Evolutionary conservation across 1,284 basidiomycete species (phyloP), one percentile per base, ranked within the genome.

Genomic region (Ceratobasidium sp.): DNA sequence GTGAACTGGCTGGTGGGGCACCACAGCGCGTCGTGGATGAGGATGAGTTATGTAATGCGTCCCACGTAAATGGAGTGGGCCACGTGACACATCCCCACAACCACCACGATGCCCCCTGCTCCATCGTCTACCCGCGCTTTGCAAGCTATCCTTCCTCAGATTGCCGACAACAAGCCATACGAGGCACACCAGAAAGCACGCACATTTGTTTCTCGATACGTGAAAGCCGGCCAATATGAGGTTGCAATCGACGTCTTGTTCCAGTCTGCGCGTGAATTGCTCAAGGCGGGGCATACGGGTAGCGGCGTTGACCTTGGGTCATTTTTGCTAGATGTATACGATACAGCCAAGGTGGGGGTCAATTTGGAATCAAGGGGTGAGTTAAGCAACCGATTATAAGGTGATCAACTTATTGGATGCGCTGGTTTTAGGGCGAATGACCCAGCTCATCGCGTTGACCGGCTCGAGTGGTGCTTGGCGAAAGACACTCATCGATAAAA

Each of bases 141-240:
- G 22, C 88, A 88, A 77, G 91, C 91, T 4, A 93, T 94, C 76
- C 82, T 94, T 41, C 92, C 92, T 24, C 86, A 91, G 62, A 90
- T 95, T 73, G 81, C 86, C 14, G 84, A 85, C 22, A 88, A 90
- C 16, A 85, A 91, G 76, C 88, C 92, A 2, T 97, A 98, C 82
- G 93, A 94, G 79, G 95, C 95, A 0, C 96, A 98, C 79, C 95
- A 98, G 82, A 97, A 97, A 83, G 93, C 95, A 31, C 89, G 96
- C 39, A 98, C 96, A 31, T 96, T 96, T 77, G 94, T 94, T 5
- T 91, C 95, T 13, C 88, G 95, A 79, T 94, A 97, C 81, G 80
- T 84, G 71, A 79, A 81, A 79, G 77, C 81, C 2, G 86, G 86
- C 1, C 90, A 95, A 78, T 89, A 90, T 80, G 90, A 91, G 78